Percentiles rank a stretch among this genome's conserved stretches.
These are phyloP conservation scores for Basidioascus undulatus DNA, from an alignment of 768 basidiomycete genomes.

Conservation along the genomic window DNA sequence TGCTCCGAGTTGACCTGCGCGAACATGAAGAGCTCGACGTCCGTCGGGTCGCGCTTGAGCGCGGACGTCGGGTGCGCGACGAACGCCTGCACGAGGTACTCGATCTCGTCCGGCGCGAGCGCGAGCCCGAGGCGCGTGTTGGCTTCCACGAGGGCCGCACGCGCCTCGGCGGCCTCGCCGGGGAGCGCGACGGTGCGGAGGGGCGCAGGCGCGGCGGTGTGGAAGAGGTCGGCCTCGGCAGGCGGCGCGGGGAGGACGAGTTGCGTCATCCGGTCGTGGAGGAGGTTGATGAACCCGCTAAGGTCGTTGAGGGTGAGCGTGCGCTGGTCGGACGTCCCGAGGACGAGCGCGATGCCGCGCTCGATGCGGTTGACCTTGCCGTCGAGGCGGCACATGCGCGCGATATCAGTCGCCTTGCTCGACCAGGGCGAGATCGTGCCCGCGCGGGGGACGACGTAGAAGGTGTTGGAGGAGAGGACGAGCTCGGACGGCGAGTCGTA, in stretches of 20 bases:
- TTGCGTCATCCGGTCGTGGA: constrained; percentile 97
- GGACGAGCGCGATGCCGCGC: constrained; percentile 47
- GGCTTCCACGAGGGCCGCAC: constrained; percentile 40
- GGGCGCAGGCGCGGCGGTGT: constrained; percentile 35
- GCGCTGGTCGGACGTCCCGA: constrained; percentile 25
- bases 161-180: constrained; percentile 23
- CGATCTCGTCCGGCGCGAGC: constrained; percentile 65
- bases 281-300: constrained; percentile 33
- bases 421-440: constrained; percentile 98
- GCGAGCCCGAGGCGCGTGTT: constrained; percentile 77
- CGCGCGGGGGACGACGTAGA: constrained; percentile 55
- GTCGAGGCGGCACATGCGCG: constrained; percentile 58
- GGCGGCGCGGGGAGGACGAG: constrained; percentile 37
- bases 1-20: constrained; percentile 99
- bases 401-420: constrained; percentile 92
- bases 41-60: constrained; percentile 66
- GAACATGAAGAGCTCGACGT: constrained; percentile 99
- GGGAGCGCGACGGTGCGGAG: constrained; percentile 45
- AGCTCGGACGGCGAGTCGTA: constrained; percentile 38
- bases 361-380: constrained; percentile 55
- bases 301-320: constrained; percentile 28
- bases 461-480: constrained; percentile 14
- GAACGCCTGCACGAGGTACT: constrained; percentile 76
- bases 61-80: constrained; percentile 26
- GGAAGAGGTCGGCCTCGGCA: constrained; percentile 25